Base-by-base conservation (phyloP, 176 grass and related monocot genomes). In the Carex littledalei region DNA sequence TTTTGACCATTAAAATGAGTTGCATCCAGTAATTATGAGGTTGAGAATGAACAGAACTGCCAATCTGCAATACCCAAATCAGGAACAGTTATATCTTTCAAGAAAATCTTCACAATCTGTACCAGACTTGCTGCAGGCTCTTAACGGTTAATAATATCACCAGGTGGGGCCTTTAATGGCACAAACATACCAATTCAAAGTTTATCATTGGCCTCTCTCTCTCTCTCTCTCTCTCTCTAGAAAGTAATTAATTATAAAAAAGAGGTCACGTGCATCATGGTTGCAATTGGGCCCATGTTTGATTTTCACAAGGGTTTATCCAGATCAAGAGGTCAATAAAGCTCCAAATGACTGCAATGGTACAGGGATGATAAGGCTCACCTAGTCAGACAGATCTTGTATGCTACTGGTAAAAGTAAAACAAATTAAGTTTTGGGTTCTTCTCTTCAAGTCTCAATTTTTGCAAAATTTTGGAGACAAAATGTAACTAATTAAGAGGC, bases 391-490 rank as follows among this genome's bases (percentile, higher is more conserved):
- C 24, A 83, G 61, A 83, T 83, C 81, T 83, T 83, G 81, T 83
- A 66, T 83, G 21, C 43, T 83, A 53, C 81, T 83, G 81, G 81
- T 83, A 83, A 83, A 67, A 53, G 81, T 83, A 68, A 68, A 49
- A 53, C 41, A 29, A 29, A 29, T 29, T 29, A 29, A 29, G 29
- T 29, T 29, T 29, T 29, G 34, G 24, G 4, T 47, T 63, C 16
- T 63, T 63, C 15, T 63, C 32, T 63, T 80, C 29, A 12, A 1
- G 11, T 80, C 29, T 74, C 70, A 50, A 29, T 6, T 75, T 75
- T 53, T 26, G 12, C 3, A 52, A 17, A 39, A 7, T 15, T 74
- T 73, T 47, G 39, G 41, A 73, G 37, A 21, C 20, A 14, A 13
- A 10, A 50, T 14, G 34, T 18, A 43, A 81, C 8, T 59, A 62